phyloP scores from a whole-genome alignment of 345 rosid genomes.

The Syzygium grande region DNA sequence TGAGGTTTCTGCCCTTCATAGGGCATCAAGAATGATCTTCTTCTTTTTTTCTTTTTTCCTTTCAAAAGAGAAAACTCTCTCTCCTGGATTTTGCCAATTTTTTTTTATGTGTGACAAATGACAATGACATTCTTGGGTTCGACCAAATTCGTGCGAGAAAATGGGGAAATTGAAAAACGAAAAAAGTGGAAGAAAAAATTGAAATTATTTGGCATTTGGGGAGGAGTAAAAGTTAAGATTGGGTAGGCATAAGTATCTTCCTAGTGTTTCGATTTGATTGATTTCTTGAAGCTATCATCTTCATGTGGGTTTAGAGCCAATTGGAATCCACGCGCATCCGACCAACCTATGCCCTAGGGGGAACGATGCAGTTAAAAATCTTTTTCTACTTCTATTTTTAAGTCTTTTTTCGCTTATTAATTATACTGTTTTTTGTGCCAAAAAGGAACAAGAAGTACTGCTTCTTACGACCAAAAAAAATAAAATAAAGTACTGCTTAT shows the following conservation, averaged over 20 bases:
- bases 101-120: neutral
- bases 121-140: neutral
- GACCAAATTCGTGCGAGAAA: neutral
- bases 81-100: neutral
- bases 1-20: neutral
- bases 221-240: neutral
- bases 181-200: neutral
- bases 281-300: neutral
- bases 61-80: neutral
- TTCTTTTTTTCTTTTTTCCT: neutral
- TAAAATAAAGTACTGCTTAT: neutral
- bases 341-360: neutral
- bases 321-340: constrained; percentile 3
- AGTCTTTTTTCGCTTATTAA: neutral
- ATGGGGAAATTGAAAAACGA: neutral
- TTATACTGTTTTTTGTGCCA: neutral
- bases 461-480: no score
- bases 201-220: neutral
- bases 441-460: neutral
- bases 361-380: neutral
- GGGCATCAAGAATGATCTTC: neutral
- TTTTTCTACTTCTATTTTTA: neutral
- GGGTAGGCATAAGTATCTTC: neutral
- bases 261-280: neutral
- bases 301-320: neutral